Evolutionary conservation across 1,284 basidiomycete genomes (phyloP).

Genomic region (Mycosarcoma maydis): DNA sequence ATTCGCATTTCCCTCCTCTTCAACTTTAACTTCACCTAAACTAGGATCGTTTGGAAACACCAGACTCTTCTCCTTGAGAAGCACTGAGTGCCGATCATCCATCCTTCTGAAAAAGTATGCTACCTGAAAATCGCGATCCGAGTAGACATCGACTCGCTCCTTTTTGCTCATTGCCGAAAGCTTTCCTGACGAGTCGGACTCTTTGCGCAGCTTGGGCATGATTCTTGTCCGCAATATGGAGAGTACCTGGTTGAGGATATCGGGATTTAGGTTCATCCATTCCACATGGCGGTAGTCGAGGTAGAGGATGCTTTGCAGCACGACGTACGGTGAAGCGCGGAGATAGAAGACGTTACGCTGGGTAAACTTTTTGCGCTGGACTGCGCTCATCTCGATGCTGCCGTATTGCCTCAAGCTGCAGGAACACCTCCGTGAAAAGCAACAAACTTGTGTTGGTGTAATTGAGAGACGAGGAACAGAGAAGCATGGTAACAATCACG

Average conservation of each 20-base stretch:
- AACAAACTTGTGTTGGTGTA: no score
- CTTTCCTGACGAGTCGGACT: slow-evolving; percentile 58
- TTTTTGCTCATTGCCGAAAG: slow-evolving; percentile 57
- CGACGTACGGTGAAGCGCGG: slow-evolving; percentile 65
- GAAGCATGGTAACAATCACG: no score
- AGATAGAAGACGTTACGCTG: slow-evolving; percentile 67
- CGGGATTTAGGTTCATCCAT: slow-evolving; percentile 66
- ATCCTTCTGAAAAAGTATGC: slow-evolving; percentile 68
- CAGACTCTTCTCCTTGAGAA: slow-evolving; percentile 57
- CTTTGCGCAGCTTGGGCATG: slow-evolving; percentile 63
- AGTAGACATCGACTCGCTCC: slow-evolving; percentile 67
- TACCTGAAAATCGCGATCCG: slow-evolving; percentile 62
- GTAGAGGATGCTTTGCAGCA: slow-evolving; percentile 67
- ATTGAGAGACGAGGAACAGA: no score
- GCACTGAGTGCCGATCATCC: slow-evolving; percentile 66
- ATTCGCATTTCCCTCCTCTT: slow-evolving; percentile 49
- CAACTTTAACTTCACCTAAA: slow-evolving; percentile 37
- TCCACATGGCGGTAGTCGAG: slow-evolving; percentile 67
- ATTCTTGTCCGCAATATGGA: slow-evolving; percentile 62
- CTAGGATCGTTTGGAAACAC: slow-evolving; percentile 36
- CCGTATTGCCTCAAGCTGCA: no score
- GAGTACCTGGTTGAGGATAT: slow-evolving; percentile 56
- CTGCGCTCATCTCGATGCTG: slow-evolving; percentile 15
- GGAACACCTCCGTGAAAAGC: no score
- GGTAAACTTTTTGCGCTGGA: slow-evolving; percentile 41